These are phyloP conservation scores for Boletus bicolor DNA, from an alignment of 768 basidiomycete species.

Conservation along the genomic window DNA sequence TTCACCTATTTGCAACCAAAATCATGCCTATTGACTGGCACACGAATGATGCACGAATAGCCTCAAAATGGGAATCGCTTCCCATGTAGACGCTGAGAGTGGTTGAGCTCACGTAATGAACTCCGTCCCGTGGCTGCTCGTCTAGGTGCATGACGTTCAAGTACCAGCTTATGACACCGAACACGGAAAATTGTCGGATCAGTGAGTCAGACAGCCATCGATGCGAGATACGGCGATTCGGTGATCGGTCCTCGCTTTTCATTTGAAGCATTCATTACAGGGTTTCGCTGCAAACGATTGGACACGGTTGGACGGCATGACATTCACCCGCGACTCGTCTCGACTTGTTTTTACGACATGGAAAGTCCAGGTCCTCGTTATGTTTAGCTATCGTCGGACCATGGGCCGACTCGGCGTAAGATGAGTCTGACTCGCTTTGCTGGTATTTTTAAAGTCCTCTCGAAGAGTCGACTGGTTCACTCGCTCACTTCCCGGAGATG, in stretches of 20 bases:
- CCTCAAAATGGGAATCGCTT: neutral
- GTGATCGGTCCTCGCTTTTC: neutral
- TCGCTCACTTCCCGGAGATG: slow-evolving; percentile 1
- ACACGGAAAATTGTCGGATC: neutral
- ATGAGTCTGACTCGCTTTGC: neutral
- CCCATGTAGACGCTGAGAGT: neutral
- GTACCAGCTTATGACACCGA: neutral
- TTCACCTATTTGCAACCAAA: slow-evolving; percentile 30
- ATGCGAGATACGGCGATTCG: neutral
- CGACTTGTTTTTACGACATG: neutral
- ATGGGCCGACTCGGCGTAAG: slow-evolving; percentile 1
- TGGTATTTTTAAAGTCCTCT: neutral
- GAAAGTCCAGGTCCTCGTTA: neutral
- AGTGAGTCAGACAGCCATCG: neutral
- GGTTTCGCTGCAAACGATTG: neutral
- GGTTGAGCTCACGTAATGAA: neutral
- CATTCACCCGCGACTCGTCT: neutral
- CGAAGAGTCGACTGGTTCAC: neutral
- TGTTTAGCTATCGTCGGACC: neutral
- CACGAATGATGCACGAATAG: neutral
- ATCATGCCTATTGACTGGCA: slow-evolving; percentile 28
- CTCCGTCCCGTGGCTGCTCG: neutral
- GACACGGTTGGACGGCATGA: neutral
- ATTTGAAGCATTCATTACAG: neutral
- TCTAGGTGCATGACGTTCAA: neutral